phyloP scores from a whole-genome alignment of 192 early-diverging fungal genomes.

The Umbelopsis ramanniana region DNA sequence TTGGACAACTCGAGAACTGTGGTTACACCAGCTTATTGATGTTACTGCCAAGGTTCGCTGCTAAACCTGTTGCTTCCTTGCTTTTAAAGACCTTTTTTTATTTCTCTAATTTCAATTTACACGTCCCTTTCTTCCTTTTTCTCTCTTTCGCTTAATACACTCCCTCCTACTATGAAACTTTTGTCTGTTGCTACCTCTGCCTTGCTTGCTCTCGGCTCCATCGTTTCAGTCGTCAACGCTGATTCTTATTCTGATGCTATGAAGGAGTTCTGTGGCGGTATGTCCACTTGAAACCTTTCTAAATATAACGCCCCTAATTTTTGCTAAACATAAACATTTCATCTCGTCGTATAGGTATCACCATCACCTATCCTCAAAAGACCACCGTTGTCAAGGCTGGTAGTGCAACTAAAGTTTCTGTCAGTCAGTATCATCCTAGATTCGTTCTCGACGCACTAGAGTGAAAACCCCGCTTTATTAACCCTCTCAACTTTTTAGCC shows the following conservation, averaged over 20 bases:
- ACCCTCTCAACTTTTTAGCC: not conserved
- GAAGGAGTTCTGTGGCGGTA: constrained; percentile 37
- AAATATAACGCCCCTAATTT: not conserved
- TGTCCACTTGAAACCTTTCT: not conserved
- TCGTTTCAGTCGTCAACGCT: constrained; percentile 18
- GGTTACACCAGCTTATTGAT: constrained; percentile 20
- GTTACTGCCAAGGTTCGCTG: constrained; percentile 19
- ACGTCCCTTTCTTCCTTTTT: not conserved
- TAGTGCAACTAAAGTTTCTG: constrained; percentile 26
- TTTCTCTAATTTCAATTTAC: not conserved
- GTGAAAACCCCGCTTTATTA: not conserved
- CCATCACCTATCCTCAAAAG: constrained; percentile 21
- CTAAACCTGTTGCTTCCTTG: not conserved
- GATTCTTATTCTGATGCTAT: constrained; percentile 39
- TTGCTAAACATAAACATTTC: not conserved
- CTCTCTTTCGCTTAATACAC: not conserved
- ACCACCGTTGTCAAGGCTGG: constrained; percentile 27
- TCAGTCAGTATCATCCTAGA: constrained; percentile 25
- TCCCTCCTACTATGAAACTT: constrained; percentile 33
- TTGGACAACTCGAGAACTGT: constrained; percentile 23
- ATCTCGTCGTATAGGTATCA: constrained; percentile 12
- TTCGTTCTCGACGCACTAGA: not conserved
- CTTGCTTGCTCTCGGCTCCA: constrained; percentile 26
- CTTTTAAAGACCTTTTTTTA: not conserved
- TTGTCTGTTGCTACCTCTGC: constrained; percentile 35